Conservation (phyloP, 2,329 filamentous ascomycete genomes). For the Trichoderma citrinoviride region DNA sequence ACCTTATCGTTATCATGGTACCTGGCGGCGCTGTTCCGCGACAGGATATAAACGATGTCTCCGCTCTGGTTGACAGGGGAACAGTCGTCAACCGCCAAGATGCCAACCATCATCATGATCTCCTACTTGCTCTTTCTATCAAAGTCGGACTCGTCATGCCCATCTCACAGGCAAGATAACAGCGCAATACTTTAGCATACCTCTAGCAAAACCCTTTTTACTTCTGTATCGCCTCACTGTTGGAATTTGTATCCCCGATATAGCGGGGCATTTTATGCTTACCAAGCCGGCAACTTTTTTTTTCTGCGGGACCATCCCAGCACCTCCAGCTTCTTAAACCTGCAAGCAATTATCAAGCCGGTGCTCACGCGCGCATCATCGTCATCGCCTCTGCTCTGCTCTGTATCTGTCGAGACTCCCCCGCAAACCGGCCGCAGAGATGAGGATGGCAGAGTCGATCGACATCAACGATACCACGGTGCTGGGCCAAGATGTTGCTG, state of each 20-base stretch:
- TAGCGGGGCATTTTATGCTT: slow-evolving; percentile 17
- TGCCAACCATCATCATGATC: background rate
- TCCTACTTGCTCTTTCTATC: no score
- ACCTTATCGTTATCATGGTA: no score
- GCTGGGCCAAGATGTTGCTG: slow-evolving; percentile 7
- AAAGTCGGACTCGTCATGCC: background rate
- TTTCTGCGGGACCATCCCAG: slow-evolving; percentile 22
- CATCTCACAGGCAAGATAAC: no score
- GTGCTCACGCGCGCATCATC: slow-evolving; percentile 1
- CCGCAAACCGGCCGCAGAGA: background rate
- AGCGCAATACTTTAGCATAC: no score
- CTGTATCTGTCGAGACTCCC: background rate
- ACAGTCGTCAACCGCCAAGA: background rate
- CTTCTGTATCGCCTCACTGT: background rate
- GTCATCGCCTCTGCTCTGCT: background rate
- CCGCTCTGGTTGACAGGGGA: background rate
- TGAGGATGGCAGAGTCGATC: slow-evolving; percentile 20
- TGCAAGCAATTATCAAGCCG: slow-evolving; percentile 1
- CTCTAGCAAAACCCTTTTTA: background rate
- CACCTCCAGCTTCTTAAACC: slow-evolving; percentile 6
- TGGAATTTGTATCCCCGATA: background rate
- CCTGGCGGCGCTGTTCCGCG: no score
- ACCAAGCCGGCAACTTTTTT: slow-evolving; percentile 24
- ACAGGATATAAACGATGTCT: no score
- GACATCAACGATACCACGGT: slow-evolving; percentile 16